phyloP scores from a whole-genome alignment of 306 rosid genomes.

The Bauhinia variegata region DNA sequence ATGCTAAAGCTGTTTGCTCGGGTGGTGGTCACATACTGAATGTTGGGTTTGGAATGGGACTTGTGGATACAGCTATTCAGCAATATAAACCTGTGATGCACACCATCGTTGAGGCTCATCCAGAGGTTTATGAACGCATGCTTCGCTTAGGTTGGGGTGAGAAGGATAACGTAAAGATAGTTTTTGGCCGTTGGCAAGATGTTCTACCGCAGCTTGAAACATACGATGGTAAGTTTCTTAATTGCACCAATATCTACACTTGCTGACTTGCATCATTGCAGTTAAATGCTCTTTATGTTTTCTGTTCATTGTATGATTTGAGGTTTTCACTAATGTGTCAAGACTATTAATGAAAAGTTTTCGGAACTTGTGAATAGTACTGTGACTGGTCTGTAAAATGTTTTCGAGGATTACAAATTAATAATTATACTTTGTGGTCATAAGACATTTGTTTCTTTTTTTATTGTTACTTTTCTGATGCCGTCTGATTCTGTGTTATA shows the following conservation, averaged over 20 bases:
- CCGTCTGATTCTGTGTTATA: slow-evolving; percentile 10
- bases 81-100: slow-evolving; percentile 67
- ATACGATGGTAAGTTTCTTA: slow-evolving; percentile 71
- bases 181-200: slow-evolving; percentile 93
- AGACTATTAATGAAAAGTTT: no score
- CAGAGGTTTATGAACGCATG: slow-evolving; percentile 78
- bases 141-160: slow-evolving; percentile 66
- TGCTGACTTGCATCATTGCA: slow-evolving; percentile 18
- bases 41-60: slow-evolving; percentile 94
- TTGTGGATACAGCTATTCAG: slow-evolving; percentile 88
- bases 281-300: slow-evolving; percentile 6
- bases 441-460: no score
- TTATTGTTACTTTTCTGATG: background rate
- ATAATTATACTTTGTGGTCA: no score
- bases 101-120: slow-evolving; percentile 91
- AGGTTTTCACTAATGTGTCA: no score
- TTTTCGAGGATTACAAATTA: no score
- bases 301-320: no score
- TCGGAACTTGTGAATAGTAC: no score
- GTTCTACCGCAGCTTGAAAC: slow-evolving; percentile 66
- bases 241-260: slow-evolving; percentile 2
- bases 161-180: slow-evolving; percentile 66
- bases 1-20: slow-evolving; percentile 89
- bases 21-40: slow-evolving; percentile 81
- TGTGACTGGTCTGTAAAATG: no score